phyloP scores from a whole-genome alignment of 495 filamentous ascomycete species.

The Daldinia caldariorum region DNA sequence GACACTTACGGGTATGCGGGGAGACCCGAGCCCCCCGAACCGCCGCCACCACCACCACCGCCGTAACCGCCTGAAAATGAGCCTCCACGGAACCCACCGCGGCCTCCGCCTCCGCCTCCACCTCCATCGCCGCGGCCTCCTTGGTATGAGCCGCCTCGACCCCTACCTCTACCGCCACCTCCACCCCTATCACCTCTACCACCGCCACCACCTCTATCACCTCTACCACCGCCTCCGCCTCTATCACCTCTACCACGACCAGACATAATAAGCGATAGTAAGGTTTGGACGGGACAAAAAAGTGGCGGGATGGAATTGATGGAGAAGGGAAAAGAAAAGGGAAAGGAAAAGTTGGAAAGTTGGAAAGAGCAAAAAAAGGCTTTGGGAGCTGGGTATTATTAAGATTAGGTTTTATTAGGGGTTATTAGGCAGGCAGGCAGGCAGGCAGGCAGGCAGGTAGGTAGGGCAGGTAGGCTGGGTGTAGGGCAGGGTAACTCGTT shows the following conservation, averaged over 20 bases:
- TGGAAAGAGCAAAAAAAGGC: background rate
- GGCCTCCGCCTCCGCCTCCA: background rate
- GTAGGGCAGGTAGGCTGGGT: no score
- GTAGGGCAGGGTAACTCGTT: background rate
- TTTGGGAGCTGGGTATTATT: background rate
- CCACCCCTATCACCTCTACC: background rate
- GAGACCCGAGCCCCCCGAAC: background rate
- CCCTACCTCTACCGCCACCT: background rate
- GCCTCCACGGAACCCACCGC: background rate
- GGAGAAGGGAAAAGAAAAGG: background rate
- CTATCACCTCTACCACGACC: slow-evolving; percentile 1
- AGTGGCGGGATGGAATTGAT: background rate
- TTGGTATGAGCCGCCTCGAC: background rate
- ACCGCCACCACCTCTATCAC: background rate
- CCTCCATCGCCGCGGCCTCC: background rate
- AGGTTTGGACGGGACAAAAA: background rate
- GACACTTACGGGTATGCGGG: background rate
- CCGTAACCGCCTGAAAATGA: slow-evolving; percentile 2
- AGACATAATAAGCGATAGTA: background rate
- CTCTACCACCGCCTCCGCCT: background rate
- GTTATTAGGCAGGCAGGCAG: background rate
- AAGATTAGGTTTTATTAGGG: background rate
- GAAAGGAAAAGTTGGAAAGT: background rate
- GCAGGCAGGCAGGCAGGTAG: background rate
- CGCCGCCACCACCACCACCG: background rate